Conservation (phyloP, 768 basidiomycete species). For the Podaxis sp. region DNA sequence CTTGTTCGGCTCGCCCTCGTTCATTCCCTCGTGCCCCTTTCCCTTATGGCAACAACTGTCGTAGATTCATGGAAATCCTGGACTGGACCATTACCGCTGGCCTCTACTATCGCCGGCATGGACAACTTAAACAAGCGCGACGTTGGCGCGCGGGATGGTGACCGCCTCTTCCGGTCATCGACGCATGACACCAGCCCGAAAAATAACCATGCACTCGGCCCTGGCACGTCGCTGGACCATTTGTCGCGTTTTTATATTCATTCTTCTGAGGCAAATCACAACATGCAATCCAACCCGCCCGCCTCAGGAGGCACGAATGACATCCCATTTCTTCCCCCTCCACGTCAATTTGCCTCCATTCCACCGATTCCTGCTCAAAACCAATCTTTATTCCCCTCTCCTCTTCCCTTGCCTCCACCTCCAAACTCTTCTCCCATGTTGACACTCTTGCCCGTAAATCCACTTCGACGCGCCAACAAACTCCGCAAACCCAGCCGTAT, state of each 20-base stretch:
- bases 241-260: background rate
- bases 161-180: background rate
- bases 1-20: background rate
- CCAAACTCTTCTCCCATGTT: slow-evolving; percentile 8
- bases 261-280: background rate
- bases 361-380: slow-evolving; percentile 2
- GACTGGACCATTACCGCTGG: background rate
- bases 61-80: slow-evolving; percentile 3
- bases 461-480: slow-evolving; percentile 6
- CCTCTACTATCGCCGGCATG: background rate
- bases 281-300: background rate
- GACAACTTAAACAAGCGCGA: background rate
- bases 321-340: background rate
- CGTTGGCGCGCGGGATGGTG: background rate
- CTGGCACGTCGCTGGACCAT: background rate
- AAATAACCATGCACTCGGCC: background rate
- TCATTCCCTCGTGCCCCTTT: background rate
- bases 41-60: background rate
- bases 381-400: slow-evolving; percentile 3
- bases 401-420: background rate
- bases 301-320: slow-evolving; percentile 6
- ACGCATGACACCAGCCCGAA: background rate
- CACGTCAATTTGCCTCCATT: slow-evolving; percentile 8
- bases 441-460: slow-evolving; percentile 1
- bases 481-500: slow-evolving; percentile 8